A percentile compares a stretch with the other conserved stretches of the same genome.
Evolutionary conservation across 2,329 filamentous ascomycete species (phyloP).

Genomic region (Onygenales sp.): DNA sequence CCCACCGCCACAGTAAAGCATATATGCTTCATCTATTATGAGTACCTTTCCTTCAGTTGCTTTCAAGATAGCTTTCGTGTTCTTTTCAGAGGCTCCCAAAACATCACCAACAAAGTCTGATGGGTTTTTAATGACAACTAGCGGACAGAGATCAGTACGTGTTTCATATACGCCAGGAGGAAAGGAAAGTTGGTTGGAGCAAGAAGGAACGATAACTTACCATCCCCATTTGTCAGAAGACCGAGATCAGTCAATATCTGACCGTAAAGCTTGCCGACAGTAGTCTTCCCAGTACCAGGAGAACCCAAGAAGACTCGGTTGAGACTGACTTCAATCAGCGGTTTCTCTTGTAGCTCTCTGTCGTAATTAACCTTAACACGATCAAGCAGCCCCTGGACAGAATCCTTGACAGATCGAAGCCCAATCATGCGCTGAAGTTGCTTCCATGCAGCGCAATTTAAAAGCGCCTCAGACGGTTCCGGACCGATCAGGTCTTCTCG

Average conservation of each 20-base stretch:
- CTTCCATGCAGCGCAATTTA: conserved; percentile 46
- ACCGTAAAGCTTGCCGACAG: conserved; percentile 64
- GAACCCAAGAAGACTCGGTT: conserved; percentile 63
- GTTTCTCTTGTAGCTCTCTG: conserved; percentile 54
- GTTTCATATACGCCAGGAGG: not conserved
- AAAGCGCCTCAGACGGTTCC: conserved; percentile 47
- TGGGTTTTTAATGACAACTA: conserved; percentile 62
- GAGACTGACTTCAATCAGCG: conserved; percentile 49
- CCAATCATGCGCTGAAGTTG: conserved; percentile 52
- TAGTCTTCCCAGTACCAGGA: conserved; percentile 69
- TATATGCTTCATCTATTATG: conserved; percentile 73
- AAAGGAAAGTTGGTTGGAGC: conserved; percentile 6
- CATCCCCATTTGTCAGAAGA: conserved; percentile 57
- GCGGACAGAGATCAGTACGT: not conserved
- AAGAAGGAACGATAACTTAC: conserved; percentile 25
- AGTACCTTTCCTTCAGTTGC: conserved; percentile 62
- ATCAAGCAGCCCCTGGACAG: conserved; percentile 50
- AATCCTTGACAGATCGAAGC: conserved; percentile 52
- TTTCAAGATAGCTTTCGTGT: conserved; percentile 62
- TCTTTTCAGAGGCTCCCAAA: conserved; percentile 58
- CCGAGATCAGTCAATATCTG: conserved; percentile 59
- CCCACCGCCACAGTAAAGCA: conserved; percentile 41
- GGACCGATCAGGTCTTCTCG: conserved; percentile 65
- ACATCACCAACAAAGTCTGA: conserved; percentile 59
- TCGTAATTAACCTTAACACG: conserved; percentile 55